Evolutionary conservation across 192 early-diverging fungal genomes (phyloP).

Genomic region (Oehlia diaphana): DNA sequence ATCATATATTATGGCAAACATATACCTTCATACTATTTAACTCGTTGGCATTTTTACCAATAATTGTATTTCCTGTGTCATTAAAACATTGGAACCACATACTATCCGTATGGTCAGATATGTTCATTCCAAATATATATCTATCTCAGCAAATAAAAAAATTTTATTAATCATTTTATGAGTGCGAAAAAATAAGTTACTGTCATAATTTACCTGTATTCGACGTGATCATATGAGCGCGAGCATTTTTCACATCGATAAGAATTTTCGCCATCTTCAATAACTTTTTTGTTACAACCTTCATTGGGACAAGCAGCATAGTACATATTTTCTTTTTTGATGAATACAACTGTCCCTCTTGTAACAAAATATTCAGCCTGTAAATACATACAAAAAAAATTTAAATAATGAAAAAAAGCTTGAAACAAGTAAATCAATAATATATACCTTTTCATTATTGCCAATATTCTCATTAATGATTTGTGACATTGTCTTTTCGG

Average conservation of each 20-base stretch:
- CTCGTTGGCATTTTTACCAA: slow-evolving; percentile 73
- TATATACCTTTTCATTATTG: slow-evolving; percentile 54
- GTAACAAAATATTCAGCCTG: slow-evolving; percentile 73
- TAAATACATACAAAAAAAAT: not conserved
- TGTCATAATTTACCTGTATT: slow-evolving; percentile 54
- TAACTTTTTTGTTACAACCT: slow-evolving; percentile 90
- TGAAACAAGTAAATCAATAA: not conserved
- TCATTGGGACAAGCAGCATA: slow-evolving; percentile 86
- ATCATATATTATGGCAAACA: not conserved
- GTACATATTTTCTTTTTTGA: slow-evolving; percentile 65
- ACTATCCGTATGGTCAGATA: slow-evolving; percentile 79
- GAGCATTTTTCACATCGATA: slow-evolving; percentile 96
- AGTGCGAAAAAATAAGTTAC: not conserved
- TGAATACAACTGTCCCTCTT: slow-evolving; percentile 71
- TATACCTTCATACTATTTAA: slow-evolving; percentile 58
- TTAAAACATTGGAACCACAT: slow-evolving; percentile 86
- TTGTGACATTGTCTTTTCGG: slow-evolving; percentile 63
- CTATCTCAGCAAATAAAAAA: not conserved
- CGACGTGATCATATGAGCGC: slow-evolving; percentile 63
- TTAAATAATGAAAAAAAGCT: not conserved
- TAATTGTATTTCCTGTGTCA: slow-evolving; percentile 66
- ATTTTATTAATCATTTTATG: not conserved
- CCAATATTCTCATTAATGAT: slow-evolving; percentile 74
- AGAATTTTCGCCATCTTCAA: slow-evolving; percentile 52
- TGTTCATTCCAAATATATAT: slow-evolving; percentile 73